phyloP scores from a whole-genome alignment of 352 stramenopile species.

The Phytopythium litorale region DNA sequence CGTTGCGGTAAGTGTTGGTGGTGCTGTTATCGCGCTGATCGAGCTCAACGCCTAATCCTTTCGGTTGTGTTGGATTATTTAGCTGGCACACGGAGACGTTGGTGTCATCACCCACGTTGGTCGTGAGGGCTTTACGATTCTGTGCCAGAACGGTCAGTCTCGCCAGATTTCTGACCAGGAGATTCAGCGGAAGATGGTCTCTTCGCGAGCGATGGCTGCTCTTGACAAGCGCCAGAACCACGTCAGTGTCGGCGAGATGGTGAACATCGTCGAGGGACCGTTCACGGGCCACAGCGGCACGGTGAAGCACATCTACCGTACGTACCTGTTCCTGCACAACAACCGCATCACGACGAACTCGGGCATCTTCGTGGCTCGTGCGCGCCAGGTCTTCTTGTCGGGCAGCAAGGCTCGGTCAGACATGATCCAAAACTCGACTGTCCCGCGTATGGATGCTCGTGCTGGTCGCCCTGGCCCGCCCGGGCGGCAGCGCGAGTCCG shows the following conservation, averaged over 20 bases:
- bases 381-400: slow-evolving; percentile 76
- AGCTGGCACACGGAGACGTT: slow-evolving; percentile 83
- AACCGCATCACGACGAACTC: slow-evolving; percentile 88
- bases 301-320: slow-evolving; percentile 90
- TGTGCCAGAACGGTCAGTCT: slow-evolving; percentile 83
- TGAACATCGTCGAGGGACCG: slow-evolving; percentile 84
- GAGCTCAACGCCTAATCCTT: neutral
- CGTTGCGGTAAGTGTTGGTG: slow-evolving; percentile 51
- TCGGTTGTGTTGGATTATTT: neutral
- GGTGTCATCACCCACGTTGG: slow-evolving; percentile 91
- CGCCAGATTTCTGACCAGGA: slow-evolving; percentile 86
- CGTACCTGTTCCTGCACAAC: slow-evolving; percentile 89
- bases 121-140: slow-evolving; percentile 81
- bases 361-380: slow-evolving; percentile 86
- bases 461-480: slow-evolving; percentile 36
- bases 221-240: slow-evolving; percentile 90
- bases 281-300: slow-evolving; percentile 84
- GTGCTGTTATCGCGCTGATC: neutral
- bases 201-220: slow-evolving; percentile 70
- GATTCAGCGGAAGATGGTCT: slow-evolving; percentile 87
- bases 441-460: slow-evolving; percentile 56
- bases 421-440: slow-evolving; percentile 83
- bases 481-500: slow-evolving; percentile 60
- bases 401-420: slow-evolving; percentile 84
- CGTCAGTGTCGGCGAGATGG: slow-evolving; percentile 87